Percentiles rank a stretch among this genome's conserved stretches.
phyloP scores from a whole-genome alignment of 352 stramenopile genomes.

The Pythium scleroteichum region DNA sequence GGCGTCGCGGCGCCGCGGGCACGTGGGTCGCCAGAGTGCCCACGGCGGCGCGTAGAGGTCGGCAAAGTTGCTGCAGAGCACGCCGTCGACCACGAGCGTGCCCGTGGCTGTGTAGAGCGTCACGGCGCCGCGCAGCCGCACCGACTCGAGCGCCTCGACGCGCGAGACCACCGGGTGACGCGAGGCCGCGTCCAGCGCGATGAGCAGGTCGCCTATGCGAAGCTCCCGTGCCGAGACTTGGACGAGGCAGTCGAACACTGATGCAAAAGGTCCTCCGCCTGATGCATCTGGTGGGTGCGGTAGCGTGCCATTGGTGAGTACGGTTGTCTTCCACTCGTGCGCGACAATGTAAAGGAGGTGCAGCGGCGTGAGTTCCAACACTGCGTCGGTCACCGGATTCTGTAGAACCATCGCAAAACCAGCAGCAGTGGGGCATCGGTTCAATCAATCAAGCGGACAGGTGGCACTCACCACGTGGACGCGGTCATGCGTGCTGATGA shows the following conservation, averaged over 20 bases:
- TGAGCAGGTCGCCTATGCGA: conserved; percentile 45
- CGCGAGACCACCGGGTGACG: conserved; percentile 8
- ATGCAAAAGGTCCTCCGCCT: not conserved
- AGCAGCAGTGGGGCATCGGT: not conserved
- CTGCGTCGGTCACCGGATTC: conserved; percentile 5
- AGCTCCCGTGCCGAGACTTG: conserved; percentile 58
- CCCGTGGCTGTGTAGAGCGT: conserved; percentile 71
- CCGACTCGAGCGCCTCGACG: conserved; percentile 33
- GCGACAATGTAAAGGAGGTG: conserved; percentile 26
- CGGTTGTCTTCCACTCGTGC: conserved; percentile 5
- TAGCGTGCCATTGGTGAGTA: not conserved
- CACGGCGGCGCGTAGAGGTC: conserved; percentile 54
- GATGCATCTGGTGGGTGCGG: conserved; percentile 3
- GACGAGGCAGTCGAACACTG: conserved; percentile 22
- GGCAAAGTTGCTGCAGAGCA: conserved; percentile 79
- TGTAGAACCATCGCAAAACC: conserved; percentile 12
- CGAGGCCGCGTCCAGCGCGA: conserved; percentile 12
- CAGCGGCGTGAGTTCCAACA: conserved; percentile 21
- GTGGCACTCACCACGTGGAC: not conserved
- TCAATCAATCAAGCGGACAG: not conserved
- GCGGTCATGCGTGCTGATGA: not conserved
- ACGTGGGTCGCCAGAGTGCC: too few species aligned
- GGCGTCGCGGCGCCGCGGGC: conserved; percentile 27
- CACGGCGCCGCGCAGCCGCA: conserved; percentile 33
- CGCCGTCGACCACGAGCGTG: conserved; percentile 65